Conservation (phyloP, 306 rosid species). For the Geum urbanum region DNA sequence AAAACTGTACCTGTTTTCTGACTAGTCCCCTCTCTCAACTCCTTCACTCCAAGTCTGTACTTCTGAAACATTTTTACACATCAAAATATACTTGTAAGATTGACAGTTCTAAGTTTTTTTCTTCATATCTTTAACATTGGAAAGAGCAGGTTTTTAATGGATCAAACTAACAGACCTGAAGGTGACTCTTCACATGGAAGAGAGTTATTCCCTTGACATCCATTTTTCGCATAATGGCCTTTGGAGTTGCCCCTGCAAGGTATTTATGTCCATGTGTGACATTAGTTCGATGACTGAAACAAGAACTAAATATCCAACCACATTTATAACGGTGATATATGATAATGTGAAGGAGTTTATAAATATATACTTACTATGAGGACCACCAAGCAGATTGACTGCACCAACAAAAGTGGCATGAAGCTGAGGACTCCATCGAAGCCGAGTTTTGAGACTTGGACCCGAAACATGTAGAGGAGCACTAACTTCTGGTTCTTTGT, state of each 20-base stretch:
- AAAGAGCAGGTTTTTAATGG: not conserved
- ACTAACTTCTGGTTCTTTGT: not conserved
- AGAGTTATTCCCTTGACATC: slow-evolving; percentile 20
- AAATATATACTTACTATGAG: slow-evolving; percentile 13
- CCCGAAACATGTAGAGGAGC: not conserved
- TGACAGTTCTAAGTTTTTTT: not conserved
- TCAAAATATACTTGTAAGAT: not conserved
- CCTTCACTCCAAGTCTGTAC: slow-evolving; percentile 24
- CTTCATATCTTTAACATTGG: not conserved
- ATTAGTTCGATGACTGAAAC: not conserved
- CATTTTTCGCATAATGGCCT: slow-evolving; percentile 15
- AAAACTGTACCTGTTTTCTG: not conserved
- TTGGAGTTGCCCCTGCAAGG: slow-evolving; percentile 22
- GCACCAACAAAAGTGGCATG: slow-evolving; percentile 24
- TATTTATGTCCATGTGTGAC: not conserved
- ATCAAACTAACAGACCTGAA: slow-evolving; percentile 21
- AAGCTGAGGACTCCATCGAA: slow-evolving; percentile 26
- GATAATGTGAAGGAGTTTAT: not conserved
- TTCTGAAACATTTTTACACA: slow-evolving; percentile 12
- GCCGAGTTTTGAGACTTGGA: slow-evolving; percentile 12
- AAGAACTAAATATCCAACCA: not conserved
- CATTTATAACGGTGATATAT: not conserved
- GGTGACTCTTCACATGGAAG: slow-evolving; percentile 26
- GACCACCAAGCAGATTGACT: slow-evolving; percentile 20
- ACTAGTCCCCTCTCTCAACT: slow-evolving; percentile 11